Conservation (phyloP, 2,329 filamentous ascomycete genomes). For the Mycosphaerelloides madeirae region DNA sequence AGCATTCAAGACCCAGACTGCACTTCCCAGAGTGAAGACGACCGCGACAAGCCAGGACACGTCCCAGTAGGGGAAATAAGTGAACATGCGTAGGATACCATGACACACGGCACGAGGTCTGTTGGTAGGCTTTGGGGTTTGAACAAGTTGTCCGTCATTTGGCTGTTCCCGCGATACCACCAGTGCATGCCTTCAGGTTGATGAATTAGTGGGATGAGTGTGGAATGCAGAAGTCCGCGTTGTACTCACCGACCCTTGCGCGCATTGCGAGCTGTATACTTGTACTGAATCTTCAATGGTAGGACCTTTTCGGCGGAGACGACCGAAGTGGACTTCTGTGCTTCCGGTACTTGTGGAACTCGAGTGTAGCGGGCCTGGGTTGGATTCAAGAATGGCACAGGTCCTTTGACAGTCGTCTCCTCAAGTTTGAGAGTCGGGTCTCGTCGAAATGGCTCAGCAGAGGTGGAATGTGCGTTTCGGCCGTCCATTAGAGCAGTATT, state of each 20-base stretch:
- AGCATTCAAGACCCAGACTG: constrained; percentile 47
- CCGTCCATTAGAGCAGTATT: constrained; percentile 22
- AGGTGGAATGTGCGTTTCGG: constrained; percentile 27
- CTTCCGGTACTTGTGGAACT: background rate
- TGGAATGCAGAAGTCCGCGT: background rate
- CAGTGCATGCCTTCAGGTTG: constrained; percentile 37
- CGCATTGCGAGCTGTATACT: constrained; percentile 43
- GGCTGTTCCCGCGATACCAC: constrained; percentile 24
- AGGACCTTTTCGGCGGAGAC: background rate
- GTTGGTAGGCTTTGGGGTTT: constrained; percentile 33
- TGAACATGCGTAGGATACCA: constrained; percentile 49
- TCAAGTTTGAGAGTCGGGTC: constrained; percentile 21
- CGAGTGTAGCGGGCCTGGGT: constrained; percentile 38
- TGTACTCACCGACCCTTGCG: constrained; percentile 33
- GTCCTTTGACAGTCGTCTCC: constrained; percentile 32
- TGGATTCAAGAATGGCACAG: constrained; percentile 48
- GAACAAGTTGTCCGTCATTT: constrained; percentile 19
- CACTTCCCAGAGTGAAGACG: constrained; percentile 49
- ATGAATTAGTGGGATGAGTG: background rate
- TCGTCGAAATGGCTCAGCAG: constrained; percentile 26
- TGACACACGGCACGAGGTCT: constrained; percentile 28
- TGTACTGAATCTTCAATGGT: constrained; percentile 24
- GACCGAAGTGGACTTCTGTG: background rate
- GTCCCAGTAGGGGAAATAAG: constrained; percentile 5
- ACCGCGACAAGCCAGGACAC: constrained; percentile 40